Conservation (phyloP, 495 filamentous ascomycete species). For the Hypoxylon intermedium region DNA sequence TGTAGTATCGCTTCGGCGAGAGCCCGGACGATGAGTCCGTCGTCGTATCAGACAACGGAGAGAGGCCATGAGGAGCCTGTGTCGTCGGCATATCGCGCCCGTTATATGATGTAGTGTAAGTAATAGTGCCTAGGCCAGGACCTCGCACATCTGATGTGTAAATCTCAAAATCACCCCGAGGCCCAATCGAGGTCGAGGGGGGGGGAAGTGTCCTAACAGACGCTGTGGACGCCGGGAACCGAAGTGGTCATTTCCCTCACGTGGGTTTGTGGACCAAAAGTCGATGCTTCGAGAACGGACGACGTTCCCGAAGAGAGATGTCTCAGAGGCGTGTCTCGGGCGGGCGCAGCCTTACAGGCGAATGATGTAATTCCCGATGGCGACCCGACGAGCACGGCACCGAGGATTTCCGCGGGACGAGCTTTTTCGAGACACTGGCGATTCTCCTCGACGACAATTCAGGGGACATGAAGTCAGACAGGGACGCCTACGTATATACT, state of each 20-base stretch:
- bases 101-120: no score
- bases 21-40: conserved; percentile 37
- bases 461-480: no score
- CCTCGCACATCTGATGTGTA: conserved; percentile 14
- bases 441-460: no score
- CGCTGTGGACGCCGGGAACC: conserved; percentile 8
- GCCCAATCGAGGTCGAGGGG: conserved; percentile 6
- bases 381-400: background rate
- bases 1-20: conserved; percentile 30
- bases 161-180: background rate
- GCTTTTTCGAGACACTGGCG: background rate
- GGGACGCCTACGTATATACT: no score
- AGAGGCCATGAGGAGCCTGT: conserved; percentile 26
- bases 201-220: conserved; percentile 1
- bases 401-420: conserved; percentile 6
- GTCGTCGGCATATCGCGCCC: conserved; percentile 24
- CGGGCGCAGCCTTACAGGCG: conserved; percentile 20
- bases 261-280: background rate
- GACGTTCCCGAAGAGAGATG: background rate
- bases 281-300: no score
- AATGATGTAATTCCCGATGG: conserved; percentile 34
- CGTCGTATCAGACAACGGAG: conserved; percentile 39
- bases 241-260: conserved; percentile 13
- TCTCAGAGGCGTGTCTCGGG: conserved; percentile 26
- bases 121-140: background rate